phyloP scores from a whole-genome alignment of 2,329 filamentous ascomycete species.

The Aspergillaceae sp. region DNA sequence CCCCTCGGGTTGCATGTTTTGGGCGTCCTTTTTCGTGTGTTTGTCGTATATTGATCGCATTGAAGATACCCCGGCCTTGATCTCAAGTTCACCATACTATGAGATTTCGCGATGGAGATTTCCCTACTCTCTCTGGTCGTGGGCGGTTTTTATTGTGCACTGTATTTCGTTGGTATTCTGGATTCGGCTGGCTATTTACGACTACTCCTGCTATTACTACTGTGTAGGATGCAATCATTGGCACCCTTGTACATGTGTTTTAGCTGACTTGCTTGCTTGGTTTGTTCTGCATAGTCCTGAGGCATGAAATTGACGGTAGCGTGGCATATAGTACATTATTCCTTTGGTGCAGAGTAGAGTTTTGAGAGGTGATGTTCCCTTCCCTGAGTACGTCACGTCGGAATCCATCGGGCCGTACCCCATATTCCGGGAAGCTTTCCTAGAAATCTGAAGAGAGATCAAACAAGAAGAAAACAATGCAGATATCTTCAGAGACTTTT shows the following conservation, averaged over 20 bases:
- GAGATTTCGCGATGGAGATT: conserved; percentile 17
- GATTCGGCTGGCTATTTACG: not conserved
- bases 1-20: conserved; percentile 16
- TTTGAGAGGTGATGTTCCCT: too few species aligned
- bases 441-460: too few species aligned
- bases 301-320: not conserved
- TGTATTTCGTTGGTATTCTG: not conserved
- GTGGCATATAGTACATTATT: too few species aligned
- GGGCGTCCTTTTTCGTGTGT: conserved; percentile 19
- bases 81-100: conserved; percentile 11
- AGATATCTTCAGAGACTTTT: too few species aligned
- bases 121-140: conserved; percentile 16
- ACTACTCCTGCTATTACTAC: not conserved
- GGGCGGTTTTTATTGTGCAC: conserved; percentile 12
- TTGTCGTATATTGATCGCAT: conserved; percentile 18
- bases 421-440: too few species aligned
- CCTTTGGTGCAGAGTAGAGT: too few species aligned
- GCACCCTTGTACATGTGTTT: not conserved
- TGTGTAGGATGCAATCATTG: not conserved
- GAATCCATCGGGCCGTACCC: too few species aligned
- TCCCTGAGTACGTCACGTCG: too few species aligned
- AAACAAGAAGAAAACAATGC: too few species aligned
- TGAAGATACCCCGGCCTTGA: conserved; percentile 26
- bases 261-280: not conserved
- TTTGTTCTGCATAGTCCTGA: too few species aligned